Evolutionary conservation across 1,284 basidiomycete species (phyloP).

Genomic region (Crepidotus sp.): DNA sequence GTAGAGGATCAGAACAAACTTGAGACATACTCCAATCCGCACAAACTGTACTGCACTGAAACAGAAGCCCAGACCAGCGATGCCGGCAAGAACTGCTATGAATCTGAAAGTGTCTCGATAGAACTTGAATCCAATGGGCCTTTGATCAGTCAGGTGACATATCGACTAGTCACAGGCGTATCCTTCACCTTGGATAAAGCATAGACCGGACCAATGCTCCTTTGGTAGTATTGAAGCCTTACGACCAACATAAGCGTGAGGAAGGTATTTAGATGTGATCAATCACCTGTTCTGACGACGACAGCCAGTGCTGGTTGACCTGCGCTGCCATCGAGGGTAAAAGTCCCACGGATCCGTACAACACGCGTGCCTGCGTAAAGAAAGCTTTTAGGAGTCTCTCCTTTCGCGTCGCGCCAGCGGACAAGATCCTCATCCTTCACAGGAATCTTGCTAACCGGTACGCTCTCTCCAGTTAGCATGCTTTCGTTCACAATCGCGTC

Average conservation of each 20-base stretch:
- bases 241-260: neutral
- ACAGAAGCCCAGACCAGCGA: slow-evolving; percentile 84
- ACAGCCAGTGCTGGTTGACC: slow-evolving; percentile 73
- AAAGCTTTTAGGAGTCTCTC: slow-evolving; percentile 81
- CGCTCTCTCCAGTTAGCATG: slow-evolving; percentile 95
- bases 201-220: slow-evolving; percentile 94
- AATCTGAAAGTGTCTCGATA: slow-evolving; percentile 97
- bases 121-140: slow-evolving; percentile 96
- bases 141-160: too few species aligned
- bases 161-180: too few species aligned
- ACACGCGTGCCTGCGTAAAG: slow-evolving; percentile 90
- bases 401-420: slow-evolving; percentile 62
- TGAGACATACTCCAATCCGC: slow-evolving; percentile 66
- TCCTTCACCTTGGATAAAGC: slow-evolving; percentile 99
- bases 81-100: slow-evolving; percentile 83
- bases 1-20: neutral
- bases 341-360: slow-evolving; percentile 77
- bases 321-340: slow-evolving; percentile 43
- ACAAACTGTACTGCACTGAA: slow-evolving; percentile 89
- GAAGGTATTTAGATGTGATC: neutral
- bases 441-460: slow-evolving; percentile 85
- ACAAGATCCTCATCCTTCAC: slow-evolving; percentile 64
- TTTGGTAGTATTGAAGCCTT: slow-evolving; percentile 96
- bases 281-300: slow-evolving; percentile 81
- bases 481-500: slow-evolving; percentile 98